Conservation (phyloP, 192 early-diverging fungal genomes). For the Linnemannia zychae region DNA sequence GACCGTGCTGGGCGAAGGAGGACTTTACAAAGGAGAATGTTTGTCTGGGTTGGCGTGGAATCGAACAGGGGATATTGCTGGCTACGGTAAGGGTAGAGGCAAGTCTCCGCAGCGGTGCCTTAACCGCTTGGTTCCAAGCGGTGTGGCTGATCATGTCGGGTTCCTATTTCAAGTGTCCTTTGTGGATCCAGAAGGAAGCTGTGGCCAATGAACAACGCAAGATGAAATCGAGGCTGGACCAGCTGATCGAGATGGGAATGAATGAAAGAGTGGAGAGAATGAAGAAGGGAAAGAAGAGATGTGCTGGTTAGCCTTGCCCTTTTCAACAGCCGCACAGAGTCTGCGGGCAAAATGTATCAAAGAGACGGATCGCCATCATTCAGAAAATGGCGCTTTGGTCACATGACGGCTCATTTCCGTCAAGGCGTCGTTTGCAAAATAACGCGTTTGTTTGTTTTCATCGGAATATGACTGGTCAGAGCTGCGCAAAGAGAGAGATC, state of each 20-base stretch:
- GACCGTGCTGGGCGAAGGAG: not conserved
- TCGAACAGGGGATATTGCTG: not conserved
- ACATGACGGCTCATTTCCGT: not conserved
- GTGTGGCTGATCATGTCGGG: conserved; percentile 19
- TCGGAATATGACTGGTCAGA: not conserved
- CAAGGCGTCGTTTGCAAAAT: not conserved
- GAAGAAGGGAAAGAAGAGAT: not conserved
- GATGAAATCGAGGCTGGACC: not conserved
- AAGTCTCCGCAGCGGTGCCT: conserved; percentile 28
- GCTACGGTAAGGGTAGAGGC: conserved; percentile 2
- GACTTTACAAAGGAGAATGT: not conserved
- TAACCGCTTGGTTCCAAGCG: conserved; percentile 11
- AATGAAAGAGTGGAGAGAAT: not conserved
- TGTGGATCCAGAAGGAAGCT: not conserved
- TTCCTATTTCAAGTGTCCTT: not conserved
- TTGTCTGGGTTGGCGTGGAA: not conserved
- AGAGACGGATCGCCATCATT: no score
- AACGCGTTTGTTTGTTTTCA: not conserved
- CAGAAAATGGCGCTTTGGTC: not conserved
- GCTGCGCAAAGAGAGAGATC: not conserved
- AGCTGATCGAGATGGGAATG: not conserved
- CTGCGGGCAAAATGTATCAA: not conserved
- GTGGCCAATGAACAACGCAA: not conserved
- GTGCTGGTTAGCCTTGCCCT: not conserved
- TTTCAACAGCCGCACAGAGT: not conserved